phyloP scores from a whole-genome alignment of 1,284 basidiomycete species.

The Takashimella koratensis region DNA sequence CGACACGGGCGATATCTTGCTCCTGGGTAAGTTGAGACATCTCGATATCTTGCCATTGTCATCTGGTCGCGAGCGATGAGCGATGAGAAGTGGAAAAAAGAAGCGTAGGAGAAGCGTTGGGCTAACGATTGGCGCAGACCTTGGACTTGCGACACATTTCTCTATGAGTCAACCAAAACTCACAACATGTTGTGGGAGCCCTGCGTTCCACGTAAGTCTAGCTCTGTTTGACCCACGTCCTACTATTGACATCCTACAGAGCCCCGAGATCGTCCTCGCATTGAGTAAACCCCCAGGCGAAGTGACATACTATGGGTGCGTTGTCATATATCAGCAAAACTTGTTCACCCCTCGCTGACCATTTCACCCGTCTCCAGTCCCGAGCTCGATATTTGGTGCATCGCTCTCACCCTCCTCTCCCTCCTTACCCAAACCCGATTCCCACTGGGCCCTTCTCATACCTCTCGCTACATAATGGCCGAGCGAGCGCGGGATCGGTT shows the following conservation, averaged over 20 bases:
- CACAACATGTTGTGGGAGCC: constrained; percentile 57
- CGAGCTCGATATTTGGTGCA: constrained; percentile 58
- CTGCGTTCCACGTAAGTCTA: constrained; percentile 50
- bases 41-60: background rate
- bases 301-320: constrained; percentile 52
- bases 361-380: constrained; percentile 51
- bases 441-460: constrained; percentile 55
- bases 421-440: constrained; percentile 54
- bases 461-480: constrained; percentile 50
- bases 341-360: background rate
- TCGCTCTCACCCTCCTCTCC: constrained; percentile 55
- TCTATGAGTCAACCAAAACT: constrained; percentile 55
- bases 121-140: constrained; percentile 43
- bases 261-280: constrained; percentile 55
- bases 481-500: constrained; percentile 51
- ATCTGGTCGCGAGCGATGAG: background rate
- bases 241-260: constrained; percentile 29
- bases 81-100: no score
- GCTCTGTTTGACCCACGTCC: background rate
- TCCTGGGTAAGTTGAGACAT: constrained; percentile 45
- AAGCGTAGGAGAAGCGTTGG: no score
- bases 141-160: constrained; percentile 57
- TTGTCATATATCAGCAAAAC: background rate
- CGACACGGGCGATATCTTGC: constrained; percentile 45
- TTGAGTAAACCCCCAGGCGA: constrained; percentile 52